Base-by-base conservation (phyloP, 2,329 filamentous ascomycete genomes). In the Sporothrix humicola region DNA sequence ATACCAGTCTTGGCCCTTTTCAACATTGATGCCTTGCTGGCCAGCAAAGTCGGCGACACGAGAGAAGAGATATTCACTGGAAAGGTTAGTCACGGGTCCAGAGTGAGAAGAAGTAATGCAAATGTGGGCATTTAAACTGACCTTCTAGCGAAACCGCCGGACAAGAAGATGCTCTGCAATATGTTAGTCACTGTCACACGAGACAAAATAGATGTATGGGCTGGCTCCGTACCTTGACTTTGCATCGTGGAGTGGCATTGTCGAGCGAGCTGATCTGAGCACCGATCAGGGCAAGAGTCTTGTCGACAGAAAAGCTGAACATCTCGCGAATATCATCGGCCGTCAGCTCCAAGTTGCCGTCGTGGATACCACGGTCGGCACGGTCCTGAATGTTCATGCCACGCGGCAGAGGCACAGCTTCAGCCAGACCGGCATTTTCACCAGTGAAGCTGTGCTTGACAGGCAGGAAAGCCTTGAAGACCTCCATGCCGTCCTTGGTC, bases 391-490 rank as follows among this genome's bases (percentile, higher is more conserved):
- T 73, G 26, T 74, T 74, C 50, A 78, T 71, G 31, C 72, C 74
- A 12, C 71, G 61, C n/a, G 76, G 75, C 52, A 79, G 69, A n/a
- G 73, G 61, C 12, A 78, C 74, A 1, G 71, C 72, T 23, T 75
- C 61, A 6, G 58, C 72, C 8, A 76, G 72, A 17, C 71, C 73
- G 23, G 73, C 68, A 17, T 77, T 72, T 26, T 70, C 71, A 31
- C 77, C 77, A 31, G 76, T 76, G 52, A 79, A 76, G 13, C 69
- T 73, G 68, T 77, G 76, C 76, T 79, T 79, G 68, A 80, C 74
- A 3, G 75, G 75, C 23, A 78, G 48, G 42, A 79, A 79, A 4
- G 75, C 74, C n/a, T 77, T 72, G 48, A 77, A 77, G 2, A 80
- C 69, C 5, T 75, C 70, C 63, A 77, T 76, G 20, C 78, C 74